phyloP scores from a whole-genome alignment of 331 rosid species.

The Malus hybrid region DNA sequence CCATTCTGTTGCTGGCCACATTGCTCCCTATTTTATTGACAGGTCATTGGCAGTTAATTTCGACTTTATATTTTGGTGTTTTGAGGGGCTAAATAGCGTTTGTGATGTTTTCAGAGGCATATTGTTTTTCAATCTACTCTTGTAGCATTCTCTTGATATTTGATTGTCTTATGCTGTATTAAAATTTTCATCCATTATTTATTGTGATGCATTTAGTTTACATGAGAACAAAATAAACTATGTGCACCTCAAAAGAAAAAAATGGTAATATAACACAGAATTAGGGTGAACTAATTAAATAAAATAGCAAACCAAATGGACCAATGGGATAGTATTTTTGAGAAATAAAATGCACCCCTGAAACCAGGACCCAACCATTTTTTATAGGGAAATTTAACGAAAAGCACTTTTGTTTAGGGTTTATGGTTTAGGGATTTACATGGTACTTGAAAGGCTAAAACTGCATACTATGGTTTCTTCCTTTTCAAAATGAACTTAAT shows the following conservation, averaged over 20 bases:
- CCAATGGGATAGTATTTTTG: not conserved
- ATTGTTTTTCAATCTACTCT: too few species aligned
- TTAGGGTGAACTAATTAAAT: not conserved
- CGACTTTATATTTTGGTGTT: too few species aligned
- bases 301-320: not conserved
- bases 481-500: not conserved
- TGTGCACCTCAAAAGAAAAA: not conserved
- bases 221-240: not conserved
- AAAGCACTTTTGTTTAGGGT: not conserved
- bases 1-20: conserved; percentile 69
- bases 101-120: too few species aligned
- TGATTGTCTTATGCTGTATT: not conserved
- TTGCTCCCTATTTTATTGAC: conserved; percentile 69
- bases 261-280: not conserved
- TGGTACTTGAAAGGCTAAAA: not conserved
- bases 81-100: too few species aligned
- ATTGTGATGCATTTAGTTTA: too few species aligned
- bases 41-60: conserved; percentile 36
- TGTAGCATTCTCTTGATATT: not conserved
- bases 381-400: too few species aligned
- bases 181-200: not conserved
- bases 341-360: not conserved
- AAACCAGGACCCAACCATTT: not conserved
- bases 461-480: not conserved
- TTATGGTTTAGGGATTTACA: not conserved